Evolutionary conservation across 441 rosid genomes (phyloP).

Genomic region (Pelargonium cotyledonis): DNA sequence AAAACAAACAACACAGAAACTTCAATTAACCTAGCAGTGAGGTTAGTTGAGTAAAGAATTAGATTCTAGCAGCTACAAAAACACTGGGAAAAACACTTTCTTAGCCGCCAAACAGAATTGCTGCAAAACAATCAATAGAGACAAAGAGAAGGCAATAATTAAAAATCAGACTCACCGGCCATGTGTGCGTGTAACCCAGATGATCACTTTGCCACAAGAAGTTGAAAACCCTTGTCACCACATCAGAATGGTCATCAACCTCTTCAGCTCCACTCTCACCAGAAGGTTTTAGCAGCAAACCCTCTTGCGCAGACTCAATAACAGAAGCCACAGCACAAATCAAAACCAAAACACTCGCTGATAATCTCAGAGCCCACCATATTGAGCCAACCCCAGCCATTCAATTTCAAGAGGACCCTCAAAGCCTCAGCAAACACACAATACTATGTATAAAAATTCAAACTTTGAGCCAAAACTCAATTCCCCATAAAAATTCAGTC

Average conservation of each 20-base stretch:
- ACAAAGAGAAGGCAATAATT: too few species aligned
- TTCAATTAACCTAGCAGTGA: not conserved
- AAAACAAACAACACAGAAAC: not conserved
- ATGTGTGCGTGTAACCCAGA: slow-evolving; percentile 39
- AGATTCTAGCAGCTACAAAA: not conserved
- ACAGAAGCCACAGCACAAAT: slow-evolving; percentile 26
- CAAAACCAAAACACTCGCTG: slow-evolving; percentile 21
- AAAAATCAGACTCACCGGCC: slow-evolving; percentile 41
- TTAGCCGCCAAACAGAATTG: too few species aligned
- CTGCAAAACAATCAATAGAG: too few species aligned
- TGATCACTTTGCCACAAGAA: slow-evolving; percentile 26
- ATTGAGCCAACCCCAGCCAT: slow-evolving; percentile 27
- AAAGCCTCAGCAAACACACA: not conserved
- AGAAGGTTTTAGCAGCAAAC: slow-evolving; percentile 19
- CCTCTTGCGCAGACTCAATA: slow-evolving; percentile 17
- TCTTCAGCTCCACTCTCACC: slow-evolving; percentile 9
- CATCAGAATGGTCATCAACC: slow-evolving; percentile 8
- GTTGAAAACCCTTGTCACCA: slow-evolving; percentile 15
- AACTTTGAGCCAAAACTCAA: not conserved
- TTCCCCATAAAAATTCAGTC: too few species aligned
- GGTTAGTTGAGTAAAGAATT: not conserved
- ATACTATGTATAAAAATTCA: not conserved
- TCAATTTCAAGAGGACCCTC: not conserved
- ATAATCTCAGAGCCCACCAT: slow-evolving; percentile 26
- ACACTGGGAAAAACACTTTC: not conserved